Base-by-base conservation (phyloP, 2,329 filamentous ascomycete species). In the Davidsoniella australis region DNA sequence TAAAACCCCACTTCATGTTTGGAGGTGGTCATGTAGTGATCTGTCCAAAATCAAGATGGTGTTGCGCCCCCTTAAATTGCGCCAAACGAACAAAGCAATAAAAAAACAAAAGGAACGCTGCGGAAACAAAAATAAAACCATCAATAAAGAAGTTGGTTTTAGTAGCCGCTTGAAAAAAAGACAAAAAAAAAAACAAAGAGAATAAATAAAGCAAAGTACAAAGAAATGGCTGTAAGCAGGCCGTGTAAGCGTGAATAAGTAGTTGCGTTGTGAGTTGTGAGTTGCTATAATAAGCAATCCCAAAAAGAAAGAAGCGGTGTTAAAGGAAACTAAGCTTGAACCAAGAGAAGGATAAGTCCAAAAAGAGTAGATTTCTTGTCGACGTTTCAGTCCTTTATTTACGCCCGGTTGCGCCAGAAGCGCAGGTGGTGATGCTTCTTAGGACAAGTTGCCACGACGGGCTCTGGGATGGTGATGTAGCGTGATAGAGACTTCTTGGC, bases 401-500 rank as follows among this genome's bases (percentile, higher is more conserved):
- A 51, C 7, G 48, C 48, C 5, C 45, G 45, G 41, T 51, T 51
- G 45, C 55, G 54, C 56, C 56, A 57, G 37, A 56, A 57, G 42
- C 54, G 54, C 44, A 56, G 54, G 45, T 56, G 56, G 46, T 55
- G 53, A 20, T 53, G 50, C 29, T 48, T 45, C 47, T 51, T 54
- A 47, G 41, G 43, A 29, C 29, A 36, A 23, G 20, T 52, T 41
- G 39, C 42, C 47, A 33, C 45, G 47, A 26, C 48, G 20, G 33
- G 52, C 51, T 49, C 55, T 39, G 50, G 55, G 52, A 49, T 55
- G 45, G 50, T 53, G 43, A 52, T 52, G 23, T 42, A 52, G 20
- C 47, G 42, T 2, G 50, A 54, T 37, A 58, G 52, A 40, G 53
- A 50, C 48, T 54, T 54, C 49, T 54, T 54, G 16, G 54, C 56